A percentile compares a stretch with the other conserved stretches of the same genome.
These are phyloP conservation scores for Scutellospora calospora DNA, from an alignment of 371 early-diverging fungal species.

Conservation along the genomic window DNA sequence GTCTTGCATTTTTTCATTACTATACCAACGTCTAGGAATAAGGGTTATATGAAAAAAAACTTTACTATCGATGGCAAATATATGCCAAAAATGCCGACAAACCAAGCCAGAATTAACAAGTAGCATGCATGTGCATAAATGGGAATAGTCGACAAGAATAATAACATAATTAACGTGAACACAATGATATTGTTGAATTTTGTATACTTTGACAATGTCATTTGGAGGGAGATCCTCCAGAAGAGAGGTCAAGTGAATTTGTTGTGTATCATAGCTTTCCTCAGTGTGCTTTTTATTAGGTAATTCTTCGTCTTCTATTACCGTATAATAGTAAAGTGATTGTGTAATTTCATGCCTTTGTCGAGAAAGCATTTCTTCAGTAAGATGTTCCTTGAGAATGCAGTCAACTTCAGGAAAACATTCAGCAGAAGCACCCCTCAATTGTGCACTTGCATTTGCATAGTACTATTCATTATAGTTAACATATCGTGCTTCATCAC, in stretches of 20 bases:
- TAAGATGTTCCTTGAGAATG: slow-evolving; percentile 1
- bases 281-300: not conserved
- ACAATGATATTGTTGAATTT: not conserved
- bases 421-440: no score
- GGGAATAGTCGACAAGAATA: not conserved
- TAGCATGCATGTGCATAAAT: not conserved
- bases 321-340: not conserved
- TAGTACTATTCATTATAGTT: not conserved
- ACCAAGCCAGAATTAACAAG: not conserved
- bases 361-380: not conserved
- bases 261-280: not conserved
- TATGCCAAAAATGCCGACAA: not conserved
- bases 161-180: not conserved
- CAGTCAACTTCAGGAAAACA: not conserved
- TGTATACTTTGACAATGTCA: no score
- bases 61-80: not conserved
- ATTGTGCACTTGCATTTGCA: no score
- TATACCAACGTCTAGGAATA: slow-evolving; percentile 21
- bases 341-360: not conserved
- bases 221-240: no score
- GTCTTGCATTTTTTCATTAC: not conserved
- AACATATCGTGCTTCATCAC: not conserved
- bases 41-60: slow-evolving; percentile 1
- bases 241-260: no score
- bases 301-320: not conserved